A percentile compares a stretch with the other conserved stretches of the same genome.
Conservation (phyloP, 441 rosid species). For the Biscutella auriculata region DNA sequence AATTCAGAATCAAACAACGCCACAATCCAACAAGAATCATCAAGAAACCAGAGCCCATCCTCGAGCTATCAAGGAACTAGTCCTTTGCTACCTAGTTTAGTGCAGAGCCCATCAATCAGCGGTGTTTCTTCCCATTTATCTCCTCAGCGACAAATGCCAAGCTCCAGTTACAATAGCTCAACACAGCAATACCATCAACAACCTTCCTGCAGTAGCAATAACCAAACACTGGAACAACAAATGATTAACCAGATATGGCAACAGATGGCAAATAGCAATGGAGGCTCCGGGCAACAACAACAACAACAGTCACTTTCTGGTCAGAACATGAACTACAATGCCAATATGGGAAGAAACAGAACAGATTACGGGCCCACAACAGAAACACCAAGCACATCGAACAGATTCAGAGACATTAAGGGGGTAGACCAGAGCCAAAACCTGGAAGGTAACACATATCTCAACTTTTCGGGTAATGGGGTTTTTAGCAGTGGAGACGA, state of each 20-base stretch:
- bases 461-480: slow-evolving; percentile 48
- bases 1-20: slow-evolving; percentile 40
- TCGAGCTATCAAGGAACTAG: slow-evolving; percentile 53
- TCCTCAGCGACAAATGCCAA: slow-evolving; percentile 44
- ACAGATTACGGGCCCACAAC: slow-evolving; percentile 37
- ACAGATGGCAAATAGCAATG: slow-evolving; percentile 45
- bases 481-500: slow-evolving; percentile 64
- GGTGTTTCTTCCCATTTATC: slow-evolving; percentile 28
- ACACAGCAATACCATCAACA: slow-evolving; percentile 47
- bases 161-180: slow-evolving; percentile 31
- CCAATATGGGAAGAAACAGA: slow-evolving; percentile 38
- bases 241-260: slow-evolving; percentile 76
- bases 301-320: slow-evolving; percentile 35
- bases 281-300: slow-evolving; percentile 16
- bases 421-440: slow-evolving; percentile 42
- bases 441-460: slow-evolving; percentile 56
- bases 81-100: slow-evolving; percentile 34
- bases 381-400: slow-evolving; percentile 57
- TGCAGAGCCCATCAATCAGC: slow-evolving; percentile 47
- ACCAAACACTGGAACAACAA: slow-evolving; percentile 59
- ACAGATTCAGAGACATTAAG: slow-evolving; percentile 72
- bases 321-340: slow-evolving; percentile 38
- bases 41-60: slow-evolving; percentile 54
- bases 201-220: slow-evolving; percentile 36
- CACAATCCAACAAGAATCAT: slow-evolving; percentile 48